Evolutionary conservation across 306 rosid genomes (phyloP).

Genomic region (Prinsepia uniflora): DNA sequence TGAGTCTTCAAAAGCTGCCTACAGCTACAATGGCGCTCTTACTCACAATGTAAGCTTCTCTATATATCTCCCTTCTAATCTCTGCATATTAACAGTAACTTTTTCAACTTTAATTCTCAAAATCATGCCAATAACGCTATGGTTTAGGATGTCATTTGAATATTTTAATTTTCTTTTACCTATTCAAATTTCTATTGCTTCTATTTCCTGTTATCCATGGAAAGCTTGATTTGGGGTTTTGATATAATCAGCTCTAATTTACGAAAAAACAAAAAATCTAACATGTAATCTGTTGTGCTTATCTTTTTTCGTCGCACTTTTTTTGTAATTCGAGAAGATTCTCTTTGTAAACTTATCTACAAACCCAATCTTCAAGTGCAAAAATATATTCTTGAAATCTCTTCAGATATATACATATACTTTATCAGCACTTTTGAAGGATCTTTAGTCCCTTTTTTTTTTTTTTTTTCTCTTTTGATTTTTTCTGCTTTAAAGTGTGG

Average conservation of each 20-base stretch:
- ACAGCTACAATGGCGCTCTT: conserved; percentile 51
- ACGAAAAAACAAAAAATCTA: no score
- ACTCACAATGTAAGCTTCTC: conserved; percentile 54
- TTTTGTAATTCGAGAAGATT: background rate
- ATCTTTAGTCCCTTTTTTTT: conserved; percentile 20
- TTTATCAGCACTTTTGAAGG: conserved; percentile 21
- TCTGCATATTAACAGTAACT: background rate
- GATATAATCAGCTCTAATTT: background rate
- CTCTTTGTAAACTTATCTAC: background rate
- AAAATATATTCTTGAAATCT: background rate
- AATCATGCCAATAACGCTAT: background rate
- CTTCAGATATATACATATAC: background rate
- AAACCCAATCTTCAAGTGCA: background rate
- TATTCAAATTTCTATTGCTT: background rate
- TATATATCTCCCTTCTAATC: no score
- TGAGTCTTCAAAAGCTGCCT: conserved; percentile 56
- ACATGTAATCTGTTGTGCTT: no score
- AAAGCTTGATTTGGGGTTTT: background rate
- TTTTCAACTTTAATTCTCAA: background rate
- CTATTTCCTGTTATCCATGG: background rate
- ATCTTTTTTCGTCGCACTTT: no score
- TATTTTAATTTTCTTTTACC: no score
- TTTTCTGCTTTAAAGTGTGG: conserved; percentile 27
- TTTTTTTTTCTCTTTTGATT: conserved; percentile 4
- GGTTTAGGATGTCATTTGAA: no score